These are phyloP conservation scores for Pseudocercospora cruenta DNA, from an alignment of 2,329 filamentous ascomycete species.

Conservation along the genomic window DNA sequence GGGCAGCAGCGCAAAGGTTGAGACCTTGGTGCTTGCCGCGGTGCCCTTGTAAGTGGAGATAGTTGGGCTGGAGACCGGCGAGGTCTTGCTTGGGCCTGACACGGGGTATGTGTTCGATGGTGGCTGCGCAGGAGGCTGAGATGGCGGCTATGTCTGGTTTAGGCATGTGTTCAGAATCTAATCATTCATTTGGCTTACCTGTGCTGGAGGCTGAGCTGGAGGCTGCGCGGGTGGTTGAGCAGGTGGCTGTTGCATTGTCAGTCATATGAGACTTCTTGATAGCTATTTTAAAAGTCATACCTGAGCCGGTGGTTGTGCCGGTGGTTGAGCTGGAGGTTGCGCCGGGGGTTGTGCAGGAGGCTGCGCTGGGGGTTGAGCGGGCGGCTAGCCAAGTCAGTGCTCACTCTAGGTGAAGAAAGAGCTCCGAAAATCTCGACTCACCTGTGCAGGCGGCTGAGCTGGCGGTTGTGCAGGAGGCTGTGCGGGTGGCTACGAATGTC, in stretches of 20 bases:
- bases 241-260: not conserved
- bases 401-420: not conserved
- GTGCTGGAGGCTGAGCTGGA: not conserved
- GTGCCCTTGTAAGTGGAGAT: slow-evolving; percentile 7
- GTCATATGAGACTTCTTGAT: not conserved
- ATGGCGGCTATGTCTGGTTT: not conserved
- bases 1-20: slow-evolving; percentile 13
- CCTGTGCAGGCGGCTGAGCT: not conserved
- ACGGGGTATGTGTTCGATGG: slow-evolving; percentile 3
- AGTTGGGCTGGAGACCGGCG: slow-evolving; percentile 8
- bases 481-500: no score
- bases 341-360: not conserved
- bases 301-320: not conserved
- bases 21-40: slow-evolving; percentile 11
- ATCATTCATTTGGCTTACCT: not conserved
- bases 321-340: not conserved
- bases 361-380: not conserved
- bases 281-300: not conserved
- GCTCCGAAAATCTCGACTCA: not conserved
- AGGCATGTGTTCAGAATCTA: not conserved
- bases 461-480: not conserved
- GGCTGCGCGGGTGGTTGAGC: not conserved
- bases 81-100: slow-evolving; percentile 5
- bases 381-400: not conserved
- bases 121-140: not conserved